Percentiles rank a stretch among this genome's conserved stretches.
These are phyloP conservation scores for Solanum sejunctum DNA, from an alignment of 257 asterid species.

Conservation along the genomic window DNA sequence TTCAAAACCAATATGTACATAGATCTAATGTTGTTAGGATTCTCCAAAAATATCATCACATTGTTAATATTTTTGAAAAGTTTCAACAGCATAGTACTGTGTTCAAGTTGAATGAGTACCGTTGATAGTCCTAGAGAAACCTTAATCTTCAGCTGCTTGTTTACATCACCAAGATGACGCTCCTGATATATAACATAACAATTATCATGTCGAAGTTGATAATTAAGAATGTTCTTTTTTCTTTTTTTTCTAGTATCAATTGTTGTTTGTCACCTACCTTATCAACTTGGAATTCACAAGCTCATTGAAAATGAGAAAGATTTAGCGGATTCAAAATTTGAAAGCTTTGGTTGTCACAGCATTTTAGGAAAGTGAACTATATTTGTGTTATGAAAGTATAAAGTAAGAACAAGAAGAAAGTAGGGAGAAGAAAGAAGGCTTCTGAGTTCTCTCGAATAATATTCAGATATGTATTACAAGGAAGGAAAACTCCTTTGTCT, in stretches of 20 bases:
- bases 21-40: too few relatives aligned
- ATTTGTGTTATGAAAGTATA: too few relatives aligned
- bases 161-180: slow-evolving; percentile 80
- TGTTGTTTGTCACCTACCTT: not conserved
- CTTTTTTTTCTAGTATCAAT: not conserved
- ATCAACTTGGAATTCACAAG: too few relatives aligned
- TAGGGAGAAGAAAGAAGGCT: too few relatives aligned
- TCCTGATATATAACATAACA: slow-evolving; percentile 26
- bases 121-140: slow-evolving; percentile 65
- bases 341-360: too few relatives aligned
- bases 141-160: slow-evolving; percentile 73
- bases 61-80: not conserved
- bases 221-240: not conserved
- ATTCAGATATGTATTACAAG: too few relatives aligned
- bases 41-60: too few relatives aligned
- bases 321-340: not conserved
- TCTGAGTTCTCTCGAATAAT: too few relatives aligned
- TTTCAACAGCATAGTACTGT: not conserved
- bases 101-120: slow-evolving; percentile 13
- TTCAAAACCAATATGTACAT: not conserved
- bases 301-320: not conserved
- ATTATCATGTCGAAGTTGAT: not conserved
- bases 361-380: too few relatives aligned
- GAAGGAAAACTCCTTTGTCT: too few relatives aligned
- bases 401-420: too few relatives aligned